These are phyloP conservation scores for Bipolaris bicolor DNA, from an alignment of 2,329 filamentous ascomycete genomes.

Conservation along the genomic window DNA sequence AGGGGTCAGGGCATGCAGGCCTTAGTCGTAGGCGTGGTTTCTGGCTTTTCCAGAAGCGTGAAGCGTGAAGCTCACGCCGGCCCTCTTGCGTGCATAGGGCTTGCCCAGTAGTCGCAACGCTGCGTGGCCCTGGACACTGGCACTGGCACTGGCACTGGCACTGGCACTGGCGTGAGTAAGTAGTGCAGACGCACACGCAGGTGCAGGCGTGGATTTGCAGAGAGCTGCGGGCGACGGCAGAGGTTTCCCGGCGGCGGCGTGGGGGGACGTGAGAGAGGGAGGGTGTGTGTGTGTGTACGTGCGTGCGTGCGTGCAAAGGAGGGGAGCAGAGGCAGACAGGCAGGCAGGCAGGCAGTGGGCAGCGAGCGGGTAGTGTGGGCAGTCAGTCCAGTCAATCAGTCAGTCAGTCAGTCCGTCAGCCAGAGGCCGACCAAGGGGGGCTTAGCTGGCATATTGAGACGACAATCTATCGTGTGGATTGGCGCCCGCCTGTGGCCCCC, in stretches of 20 bases:
- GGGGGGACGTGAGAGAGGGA: conserved; percentile 4
- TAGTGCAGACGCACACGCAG: too few relatives aligned
- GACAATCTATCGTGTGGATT: conserved; percentile 26
- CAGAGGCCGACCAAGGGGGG: conserved; percentile 25
- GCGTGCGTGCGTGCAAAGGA: neutral
- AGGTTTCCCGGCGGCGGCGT: conserved; percentile 25
- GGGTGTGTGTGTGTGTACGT: neutral
- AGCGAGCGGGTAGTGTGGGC: neutral
- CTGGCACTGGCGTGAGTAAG: too few relatives aligned
- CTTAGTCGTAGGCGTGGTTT: conserved; percentile 29
- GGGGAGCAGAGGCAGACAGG: neutral
- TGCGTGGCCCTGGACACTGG: conserved; percentile 1
- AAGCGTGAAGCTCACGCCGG: conserved; percentile 12
- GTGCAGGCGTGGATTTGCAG: neutral
- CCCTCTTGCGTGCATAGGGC: conserved; percentile 16
- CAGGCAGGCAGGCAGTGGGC: too few relatives aligned
- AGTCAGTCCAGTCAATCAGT: neutral
- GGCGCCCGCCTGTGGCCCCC: conserved; percentile 19
- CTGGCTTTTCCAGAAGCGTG: conserved; percentile 12
- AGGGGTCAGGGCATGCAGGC: conserved; percentile 35
- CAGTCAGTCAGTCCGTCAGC: conserved; percentile 1
- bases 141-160: too few relatives aligned
- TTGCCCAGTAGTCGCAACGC: conserved; percentile 8
- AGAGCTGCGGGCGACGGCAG: conserved; percentile 6
- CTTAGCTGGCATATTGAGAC: conserved; percentile 14